Percentiles rank a stretch among this genome's conserved stretches.
phyloP scores from a whole-genome alignment of 139 green algal species.

The Chlamydomonas sphaeroides region DNA sequence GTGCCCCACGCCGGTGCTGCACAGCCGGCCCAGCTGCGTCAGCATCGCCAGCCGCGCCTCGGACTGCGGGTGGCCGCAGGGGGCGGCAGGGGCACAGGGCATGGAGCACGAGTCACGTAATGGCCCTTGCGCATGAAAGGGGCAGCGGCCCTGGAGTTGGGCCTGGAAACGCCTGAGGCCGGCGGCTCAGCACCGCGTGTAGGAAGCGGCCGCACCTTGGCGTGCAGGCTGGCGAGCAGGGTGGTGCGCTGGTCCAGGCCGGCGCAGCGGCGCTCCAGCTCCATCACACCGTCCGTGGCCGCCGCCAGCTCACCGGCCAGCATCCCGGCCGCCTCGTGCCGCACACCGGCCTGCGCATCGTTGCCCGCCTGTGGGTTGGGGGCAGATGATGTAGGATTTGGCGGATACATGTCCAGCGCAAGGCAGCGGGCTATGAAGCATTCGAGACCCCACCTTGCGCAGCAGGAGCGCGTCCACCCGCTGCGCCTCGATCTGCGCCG shows the following conservation, averaged over 20 bases:
- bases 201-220: slow-evolving; percentile 18
- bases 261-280: not conserved
- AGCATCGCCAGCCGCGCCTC: slow-evolving; percentile 21
- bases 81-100: no score
- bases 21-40: slow-evolving; percentile 3
- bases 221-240: not conserved
- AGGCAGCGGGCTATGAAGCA: no score
- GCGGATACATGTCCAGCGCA: no score
- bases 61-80: not conserved
- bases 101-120: no score
- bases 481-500: not conserved
- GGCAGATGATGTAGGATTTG: no score
- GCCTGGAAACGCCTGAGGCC: no score
- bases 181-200: no score
- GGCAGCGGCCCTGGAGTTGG: not conserved
- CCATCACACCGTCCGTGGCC: not conserved
- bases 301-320: slow-evolving; percentile 7
- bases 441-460: not conserved
- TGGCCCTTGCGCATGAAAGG: not conserved
- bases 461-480: not conserved
- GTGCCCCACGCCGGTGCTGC: not conserved
- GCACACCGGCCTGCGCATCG: slow-evolving; percentile 19
- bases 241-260: not conserved
- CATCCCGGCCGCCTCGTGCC: not conserved
- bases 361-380: slow-evolving; percentile 20